Evolutionary conservation across 208 protist genomes (phyloP).

Genomic region (Spongospora subterranea): DNA sequence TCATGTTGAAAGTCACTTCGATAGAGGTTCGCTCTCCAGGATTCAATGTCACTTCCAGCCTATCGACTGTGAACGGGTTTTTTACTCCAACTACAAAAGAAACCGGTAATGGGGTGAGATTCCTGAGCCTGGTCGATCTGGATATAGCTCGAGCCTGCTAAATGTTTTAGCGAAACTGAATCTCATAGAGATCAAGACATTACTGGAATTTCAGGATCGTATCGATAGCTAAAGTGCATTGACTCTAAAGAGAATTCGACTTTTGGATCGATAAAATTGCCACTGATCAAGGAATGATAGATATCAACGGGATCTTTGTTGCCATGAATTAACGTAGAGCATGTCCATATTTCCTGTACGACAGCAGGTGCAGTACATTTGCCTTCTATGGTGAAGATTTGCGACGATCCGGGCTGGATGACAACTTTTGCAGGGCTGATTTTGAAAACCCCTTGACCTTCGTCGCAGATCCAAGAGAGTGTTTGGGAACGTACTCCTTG

Average conservation of each 20-base stretch:
- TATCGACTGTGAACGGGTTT: constrained; percentile 80
- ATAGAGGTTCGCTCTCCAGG: constrained; percentile 82
- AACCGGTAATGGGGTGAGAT: constrained; percentile 83
- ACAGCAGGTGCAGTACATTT: constrained; percentile 72
- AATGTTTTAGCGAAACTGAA: not conserved
- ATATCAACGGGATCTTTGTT: constrained; percentile 80
- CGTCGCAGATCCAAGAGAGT: constrained; percentile 82
- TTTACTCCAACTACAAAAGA: constrained; percentile 75
- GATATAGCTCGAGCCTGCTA: constrained; percentile 51
- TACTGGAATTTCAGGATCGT: constrained; percentile 64
- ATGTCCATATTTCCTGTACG: constrained; percentile 81
- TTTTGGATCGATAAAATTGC: constrained; percentile 83
- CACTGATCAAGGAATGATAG: constrained; percentile 76
- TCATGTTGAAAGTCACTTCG: constrained; percentile 83
- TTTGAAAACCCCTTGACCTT: not conserved
- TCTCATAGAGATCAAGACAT: not conserved
- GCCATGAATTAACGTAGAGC: constrained; percentile 78
- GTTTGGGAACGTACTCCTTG: constrained; percentile 83
- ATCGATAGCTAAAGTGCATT: constrained; percentile 84
- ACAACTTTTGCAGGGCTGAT: constrained; percentile 47
- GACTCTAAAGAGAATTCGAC: constrained; percentile 80
- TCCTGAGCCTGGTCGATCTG: constrained; percentile 85
- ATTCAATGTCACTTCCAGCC: constrained; percentile 75
- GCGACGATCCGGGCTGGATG: constrained; percentile 75
- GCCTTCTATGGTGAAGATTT: constrained; percentile 79